Percentiles rank a stretch among this genome's conserved stretches.
Conservation (phyloP, 805 yeast genomes). For the Debaryomyces castellii region DNA sequence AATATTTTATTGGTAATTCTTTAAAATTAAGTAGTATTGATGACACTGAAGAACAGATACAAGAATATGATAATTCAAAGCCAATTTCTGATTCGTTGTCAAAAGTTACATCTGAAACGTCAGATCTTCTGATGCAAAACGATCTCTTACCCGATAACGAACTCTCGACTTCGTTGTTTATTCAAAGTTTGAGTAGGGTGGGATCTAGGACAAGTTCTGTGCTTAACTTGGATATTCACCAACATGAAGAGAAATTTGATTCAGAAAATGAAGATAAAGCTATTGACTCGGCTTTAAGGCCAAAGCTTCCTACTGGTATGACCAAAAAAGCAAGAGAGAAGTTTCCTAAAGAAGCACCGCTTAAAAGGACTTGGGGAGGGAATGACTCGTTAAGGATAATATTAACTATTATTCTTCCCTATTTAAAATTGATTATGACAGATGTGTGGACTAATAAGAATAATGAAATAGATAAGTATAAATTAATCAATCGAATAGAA, state of each 20-base stretch:
- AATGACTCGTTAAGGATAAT: conserved; percentile 46
- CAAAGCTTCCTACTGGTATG: conserved; percentile 61
- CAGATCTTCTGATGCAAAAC: conserved; percentile 9
- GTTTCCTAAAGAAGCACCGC: conserved; percentile 47
- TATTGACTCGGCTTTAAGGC: conserved; percentile 44
- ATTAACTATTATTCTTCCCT: conserved; percentile 38
- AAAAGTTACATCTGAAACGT: conserved; percentile 7
- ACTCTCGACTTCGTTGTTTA: conserved; percentile 6
- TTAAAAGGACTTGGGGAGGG: conserved; percentile 59
- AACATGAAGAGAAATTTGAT: neutral
- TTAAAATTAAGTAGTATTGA: conserved; percentile 13
- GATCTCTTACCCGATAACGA: conserved; percentile 2
- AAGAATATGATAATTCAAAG: neutral
- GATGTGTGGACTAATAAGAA: conserved; percentile 24
- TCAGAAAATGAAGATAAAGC: conserved; percentile 15
- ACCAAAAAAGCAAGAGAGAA: conserved; percentile 55
- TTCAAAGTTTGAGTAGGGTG: conserved; percentile 6
- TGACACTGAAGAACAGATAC: conserved; percentile 11
- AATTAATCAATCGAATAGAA: conserved; percentile 42
- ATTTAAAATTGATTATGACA: conserved; percentile 26
- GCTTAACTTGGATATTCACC: conserved; percentile 2
- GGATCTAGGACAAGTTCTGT: neutral
- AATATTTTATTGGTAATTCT: conserved; percentile 20
- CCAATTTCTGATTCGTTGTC: neutral
- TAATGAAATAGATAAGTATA: conserved; percentile 20